Percentiles rank a stretch among this genome's conserved stretches.
These are phyloP conservation scores for Lolium rigidum DNA, from an alignment of 176 grass and related monocot genomes.

Conservation along the genomic window DNA sequence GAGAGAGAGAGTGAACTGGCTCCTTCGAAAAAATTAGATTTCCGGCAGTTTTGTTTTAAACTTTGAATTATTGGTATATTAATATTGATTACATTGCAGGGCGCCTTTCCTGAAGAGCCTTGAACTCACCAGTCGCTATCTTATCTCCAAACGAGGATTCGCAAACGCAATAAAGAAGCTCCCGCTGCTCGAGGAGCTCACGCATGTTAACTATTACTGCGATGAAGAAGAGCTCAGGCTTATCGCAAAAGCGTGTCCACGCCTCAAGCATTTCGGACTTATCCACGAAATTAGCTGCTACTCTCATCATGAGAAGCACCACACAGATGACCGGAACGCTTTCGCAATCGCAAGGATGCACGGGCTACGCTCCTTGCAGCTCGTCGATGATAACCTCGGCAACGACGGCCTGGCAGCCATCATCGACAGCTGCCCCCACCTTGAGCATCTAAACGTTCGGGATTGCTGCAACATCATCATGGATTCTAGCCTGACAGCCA, in stretches of 20 bases:
- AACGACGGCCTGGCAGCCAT: background rate
- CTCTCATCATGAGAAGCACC: background rate
- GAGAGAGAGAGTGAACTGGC: background rate
- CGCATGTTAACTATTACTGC: background rate
- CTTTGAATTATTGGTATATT: background rate
- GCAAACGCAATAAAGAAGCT: background rate
- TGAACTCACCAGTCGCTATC: background rate
- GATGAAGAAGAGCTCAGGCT: background rate
- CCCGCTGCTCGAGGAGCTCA: background rate
- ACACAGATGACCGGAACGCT: background rate
- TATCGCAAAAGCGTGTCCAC: background rate
- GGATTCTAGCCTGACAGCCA: background rate
- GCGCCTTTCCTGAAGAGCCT: background rate
- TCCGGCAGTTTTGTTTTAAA: background rate
- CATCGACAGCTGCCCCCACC: background rate
- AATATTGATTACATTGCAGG: background rate
- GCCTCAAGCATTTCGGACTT: background rate
- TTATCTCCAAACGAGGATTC: background rate
- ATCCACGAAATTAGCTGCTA: background rate
- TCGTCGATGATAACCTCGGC: background rate
- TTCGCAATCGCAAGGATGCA: background rate
- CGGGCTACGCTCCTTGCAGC: background rate
- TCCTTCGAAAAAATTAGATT: too few species aligned
- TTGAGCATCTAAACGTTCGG: background rate
- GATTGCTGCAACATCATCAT: background rate